phyloP scores from a whole-genome alignment of 306 rosid genomes.

The Cicer bijugum region DNA sequence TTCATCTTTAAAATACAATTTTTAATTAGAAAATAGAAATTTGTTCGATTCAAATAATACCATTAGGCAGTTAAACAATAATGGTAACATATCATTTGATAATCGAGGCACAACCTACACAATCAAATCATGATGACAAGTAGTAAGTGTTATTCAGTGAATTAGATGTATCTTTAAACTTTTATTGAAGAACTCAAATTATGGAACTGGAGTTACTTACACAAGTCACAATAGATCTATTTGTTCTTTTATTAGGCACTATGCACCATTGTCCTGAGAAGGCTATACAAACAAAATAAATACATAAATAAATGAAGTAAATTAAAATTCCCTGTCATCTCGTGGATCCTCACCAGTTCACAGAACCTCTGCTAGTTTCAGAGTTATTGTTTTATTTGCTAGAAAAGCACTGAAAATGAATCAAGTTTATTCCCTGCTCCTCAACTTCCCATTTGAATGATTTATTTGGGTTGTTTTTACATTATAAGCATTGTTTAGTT shows the following conservation, averaged over 20 bases:
- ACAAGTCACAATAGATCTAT: not conserved
- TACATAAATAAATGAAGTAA: not conserved
- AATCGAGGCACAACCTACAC: not conserved
- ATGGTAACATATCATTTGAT: not conserved
- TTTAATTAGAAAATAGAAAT: not conserved
- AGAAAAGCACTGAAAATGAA: constrained; percentile 15
- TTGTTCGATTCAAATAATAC: not conserved
- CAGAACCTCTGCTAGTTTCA: not conserved
- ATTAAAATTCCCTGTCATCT: not conserved
- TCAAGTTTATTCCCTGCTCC: constrained; percentile 4
- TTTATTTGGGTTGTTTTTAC: not conserved
- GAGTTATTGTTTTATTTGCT: not conserved
- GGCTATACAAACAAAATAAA: not conserved
- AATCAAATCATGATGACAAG: not conserved
- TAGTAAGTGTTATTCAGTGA: not conserved
- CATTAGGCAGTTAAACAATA: constrained; percentile 4
- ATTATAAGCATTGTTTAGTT: constrained; percentile 2
- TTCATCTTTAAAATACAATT: not conserved
- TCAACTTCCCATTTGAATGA: not conserved
- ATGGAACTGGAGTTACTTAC: not conserved
- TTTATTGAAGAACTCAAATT: not conserved
- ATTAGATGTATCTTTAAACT: not conserved
- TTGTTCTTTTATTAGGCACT: not conserved
- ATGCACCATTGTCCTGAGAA: constrained; percentile 6
- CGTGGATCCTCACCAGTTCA: not conserved